Evolutionary conservation across 441 rosid species (phyloP).

Genomic region (Manihot esculenta): DNA sequence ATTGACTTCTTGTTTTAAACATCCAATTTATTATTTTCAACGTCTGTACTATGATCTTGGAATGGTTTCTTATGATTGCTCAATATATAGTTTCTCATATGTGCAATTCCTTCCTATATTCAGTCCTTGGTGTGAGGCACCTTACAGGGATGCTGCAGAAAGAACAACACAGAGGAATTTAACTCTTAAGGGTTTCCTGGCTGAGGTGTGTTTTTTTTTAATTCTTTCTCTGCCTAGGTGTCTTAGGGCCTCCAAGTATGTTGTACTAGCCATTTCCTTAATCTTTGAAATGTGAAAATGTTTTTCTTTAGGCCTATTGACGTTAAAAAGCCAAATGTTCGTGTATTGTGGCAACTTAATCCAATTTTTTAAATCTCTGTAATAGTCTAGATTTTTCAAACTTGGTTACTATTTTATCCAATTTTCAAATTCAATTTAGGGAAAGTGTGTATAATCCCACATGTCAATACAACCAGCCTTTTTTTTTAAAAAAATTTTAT

Average conservation of each 20-base stretch:
- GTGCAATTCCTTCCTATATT: conserved; percentile 13
- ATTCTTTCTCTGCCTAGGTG: conserved; percentile 1
- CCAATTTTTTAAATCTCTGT: no score
- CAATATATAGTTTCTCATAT: conserved; percentile 10
- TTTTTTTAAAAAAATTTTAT: no score
- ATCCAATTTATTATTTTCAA: background rate
- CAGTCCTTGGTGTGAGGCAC: conserved; percentile 78
- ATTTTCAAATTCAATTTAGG: no score
- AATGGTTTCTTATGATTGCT: background rate
- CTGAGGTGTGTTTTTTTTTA: conserved; percentile 44
- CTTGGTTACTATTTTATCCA: no score
- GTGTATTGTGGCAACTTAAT: no score
- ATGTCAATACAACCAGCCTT: no score
- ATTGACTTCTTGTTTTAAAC: background rate
- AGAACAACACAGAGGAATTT: conserved; percentile 53
- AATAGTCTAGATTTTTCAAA: no score
- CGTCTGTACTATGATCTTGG: conserved; percentile 15
- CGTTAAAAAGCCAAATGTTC: no score
- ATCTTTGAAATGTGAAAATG: background rate
- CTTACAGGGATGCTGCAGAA: conserved; percentile 65
- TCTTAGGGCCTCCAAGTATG: background rate
- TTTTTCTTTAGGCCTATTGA: conserved; percentile 1
- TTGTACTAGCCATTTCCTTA: background rate
- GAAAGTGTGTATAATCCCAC: no score
- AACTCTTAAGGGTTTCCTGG: conserved; percentile 61